Evolutionary conservation across 441 rosid genomes (phyloP), one percentile per base, ranked within the genome.

Genomic region (Euphorbia celastroides): DNA sequence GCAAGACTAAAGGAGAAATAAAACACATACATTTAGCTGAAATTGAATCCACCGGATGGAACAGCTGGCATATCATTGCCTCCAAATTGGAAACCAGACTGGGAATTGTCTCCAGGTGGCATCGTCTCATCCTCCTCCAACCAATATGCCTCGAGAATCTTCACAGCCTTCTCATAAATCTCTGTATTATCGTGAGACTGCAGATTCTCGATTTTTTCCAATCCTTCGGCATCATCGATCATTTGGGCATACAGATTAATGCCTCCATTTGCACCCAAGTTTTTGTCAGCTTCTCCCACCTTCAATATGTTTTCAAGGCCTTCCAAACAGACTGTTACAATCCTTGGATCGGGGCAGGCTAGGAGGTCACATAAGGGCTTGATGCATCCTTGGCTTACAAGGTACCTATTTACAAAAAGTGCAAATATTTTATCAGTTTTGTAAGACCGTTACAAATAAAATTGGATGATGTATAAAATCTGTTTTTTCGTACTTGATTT

Each of bases 321-420:
- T 72, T 87, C 94, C 55, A 92, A 77, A 68, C 96, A 92, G 52
- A 92, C 96, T 0, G 85, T 88, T 31, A 89, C 84, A 60, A 89
- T 92, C 73, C 96, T 88, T 17, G 98, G 95, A 79, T 92, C 96
- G 0, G 95, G 90, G 75, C 93, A 88, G 20, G 75, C 71, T 65
- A 92, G 84, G 74, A 92, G 96, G 78, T 92, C 98, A 38, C 96
- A 92, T 64, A 92, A 80, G n/a, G 95, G 96, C 83, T 85, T 88
- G 79, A 92, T 82, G 70, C 91, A 84, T 17, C 92, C 93, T 84
- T 88, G 90, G 67, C 77, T 76, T 52, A 89, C 92, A 67, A 88
- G 84, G 75, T 74, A 79, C 81, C 95, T 89, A 77, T 16, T 31
- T 64, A 13, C 31, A 31, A 41, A 12, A 10, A 25, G 11, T 5